Base-by-base conservation (phyloP, 352 stramenopile genomes). In the Phytophthora ramorum region DNA sequence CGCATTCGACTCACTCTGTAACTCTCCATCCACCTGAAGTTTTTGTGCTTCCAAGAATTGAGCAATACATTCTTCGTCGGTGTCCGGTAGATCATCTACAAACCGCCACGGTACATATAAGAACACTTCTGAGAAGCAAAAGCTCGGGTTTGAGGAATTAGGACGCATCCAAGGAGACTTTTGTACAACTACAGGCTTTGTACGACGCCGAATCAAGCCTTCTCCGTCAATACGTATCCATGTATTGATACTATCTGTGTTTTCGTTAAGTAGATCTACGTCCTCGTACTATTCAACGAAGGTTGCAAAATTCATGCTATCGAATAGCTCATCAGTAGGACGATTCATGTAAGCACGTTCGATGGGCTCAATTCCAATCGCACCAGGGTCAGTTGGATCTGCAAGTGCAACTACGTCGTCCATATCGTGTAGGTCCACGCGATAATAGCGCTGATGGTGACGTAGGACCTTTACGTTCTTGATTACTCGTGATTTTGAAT, bases 351-450 rank as follows among this genome's bases (percentile, higher is more conserved):
- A 54, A 14, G 17, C 28, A 3, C 28, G 47, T 16, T 54, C 47
- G 4, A 54, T 24, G 7, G 13, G 28, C n/a, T 54, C 30, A 1
- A 9, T 30, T 40, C 75, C 73, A 28, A 65, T 75, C 0, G 72
- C 35, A 28, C 73, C 75, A 16, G 6, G 34, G 34, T 14, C 34
- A 14, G 34, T 38, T 38, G 34, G 34, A 3, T 38, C 34, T 38
- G 34, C 34, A 38, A 38, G 34, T 38, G 34, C 34, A 38, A 8
- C 34, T 4, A 38, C 4, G 10, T 38, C 10, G 6, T 38, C 34
- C 10, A 38, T 38, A 38, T 38, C 34, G 34, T 38, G 34, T 14
- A 8, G 34, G 2, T 38, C 34, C 34, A 38, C 34, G 6, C 34
- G 34, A 38, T 38, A 38, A 38, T 38, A 14, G 3, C 10, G 34